Conservation (phyloP, 225 moss, liverwort and hornwort species). For the Pseudoscleropodium purum region DNA sequence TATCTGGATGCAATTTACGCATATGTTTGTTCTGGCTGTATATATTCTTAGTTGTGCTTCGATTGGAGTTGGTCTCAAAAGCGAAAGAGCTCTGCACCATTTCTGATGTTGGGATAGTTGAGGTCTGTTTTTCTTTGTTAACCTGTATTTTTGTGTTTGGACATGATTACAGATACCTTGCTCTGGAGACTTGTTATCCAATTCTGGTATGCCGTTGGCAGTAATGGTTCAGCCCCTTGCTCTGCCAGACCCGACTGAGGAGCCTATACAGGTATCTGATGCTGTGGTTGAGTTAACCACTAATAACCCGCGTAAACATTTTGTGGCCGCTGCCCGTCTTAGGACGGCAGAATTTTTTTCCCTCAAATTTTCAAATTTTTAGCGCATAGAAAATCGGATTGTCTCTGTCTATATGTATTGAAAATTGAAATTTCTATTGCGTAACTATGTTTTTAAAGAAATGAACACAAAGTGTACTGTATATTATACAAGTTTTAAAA, state of each 20-base stretch:
- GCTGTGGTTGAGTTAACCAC: not conserved
- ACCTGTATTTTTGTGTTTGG: not conserved
- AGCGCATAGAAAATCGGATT: not conserved
- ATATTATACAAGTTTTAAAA: not conserved
- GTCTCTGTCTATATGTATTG: not conserved
- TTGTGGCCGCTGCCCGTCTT: not conserved
- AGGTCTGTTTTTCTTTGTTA: not conserved
- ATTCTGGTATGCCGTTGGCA: slow-evolving; percentile 92
- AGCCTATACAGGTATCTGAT: slow-evolving; percentile 68
- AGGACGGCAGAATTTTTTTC: too few relatives aligned
- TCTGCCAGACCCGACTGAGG: slow-evolving; percentile 78
- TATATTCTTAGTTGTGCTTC: not conserved
- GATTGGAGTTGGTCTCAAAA: not conserved
- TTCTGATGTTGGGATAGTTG: not conserved
- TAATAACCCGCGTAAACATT: not conserved
- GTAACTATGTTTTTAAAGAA: not conserved
- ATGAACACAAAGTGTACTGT: not conserved
- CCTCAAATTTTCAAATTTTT: not conserved
- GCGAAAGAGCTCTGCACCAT: not conserved
- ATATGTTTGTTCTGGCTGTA: not conserved
- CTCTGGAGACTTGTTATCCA: slow-evolving; percentile 81
- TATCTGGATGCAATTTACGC: not conserved
- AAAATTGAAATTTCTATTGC: not conserved
- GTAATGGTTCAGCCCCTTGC: slow-evolving; percentile 97
- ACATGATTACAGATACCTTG: slow-evolving; percentile 71